Percentiles rank a stretch among this genome's conserved stretches.
Conservation (phyloP, 768 basidiomycete species). For the Boletus barrowsii region DNA sequence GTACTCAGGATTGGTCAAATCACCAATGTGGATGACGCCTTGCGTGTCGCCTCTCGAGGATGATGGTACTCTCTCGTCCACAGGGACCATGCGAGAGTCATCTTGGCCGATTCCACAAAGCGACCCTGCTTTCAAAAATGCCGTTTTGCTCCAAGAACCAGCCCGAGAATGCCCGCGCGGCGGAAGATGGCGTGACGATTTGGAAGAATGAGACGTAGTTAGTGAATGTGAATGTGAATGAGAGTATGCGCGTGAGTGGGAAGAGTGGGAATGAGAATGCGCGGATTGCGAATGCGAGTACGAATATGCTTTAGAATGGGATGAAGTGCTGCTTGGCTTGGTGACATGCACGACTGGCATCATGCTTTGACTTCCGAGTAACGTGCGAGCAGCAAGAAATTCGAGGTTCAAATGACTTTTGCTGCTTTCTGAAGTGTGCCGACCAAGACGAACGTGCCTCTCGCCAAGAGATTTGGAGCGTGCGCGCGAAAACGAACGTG, state of each 20-base stretch:
- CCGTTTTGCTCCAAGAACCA: constrained; percentile 38
- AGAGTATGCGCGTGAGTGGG: constrained; percentile 27
- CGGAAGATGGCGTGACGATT: constrained; percentile 23
- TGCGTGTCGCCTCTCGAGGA: constrained; percentile 24
- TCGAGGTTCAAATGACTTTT: constrained; percentile 38
- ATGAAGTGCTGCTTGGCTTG: constrained; percentile 13
- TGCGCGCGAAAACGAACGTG: constrained; percentile 59
- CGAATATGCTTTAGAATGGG: constrained; percentile 30
- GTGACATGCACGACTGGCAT: constrained; percentile 39
- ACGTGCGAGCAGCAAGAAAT: constrained; percentile 62
- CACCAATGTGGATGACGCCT: constrained; percentile 11
- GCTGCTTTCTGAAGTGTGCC: constrained; percentile 21
- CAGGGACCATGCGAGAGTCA: constrained; percentile 24
- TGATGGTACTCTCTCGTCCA: constrained; percentile 23
- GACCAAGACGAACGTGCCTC: constrained; percentile 14
- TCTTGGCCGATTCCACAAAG: constrained; percentile 26
- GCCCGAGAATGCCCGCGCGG: constrained; percentile 32
- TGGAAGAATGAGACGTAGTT: constrained; percentile 32
- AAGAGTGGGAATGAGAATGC: constrained; percentile 19
- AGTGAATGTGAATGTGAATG: constrained; percentile 41
- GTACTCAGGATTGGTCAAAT: neutral
- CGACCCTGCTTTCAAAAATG: constrained; percentile 35
- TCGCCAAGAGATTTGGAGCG: constrained; percentile 37
- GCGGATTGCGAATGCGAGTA: constrained; percentile 27
- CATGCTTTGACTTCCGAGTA: constrained; percentile 61